Evolutionary conservation across 148 eudicot genomes (phyloP), one percentile per base, ranked within the genome.

Genomic region (Rhododendron ovatum): DNA sequence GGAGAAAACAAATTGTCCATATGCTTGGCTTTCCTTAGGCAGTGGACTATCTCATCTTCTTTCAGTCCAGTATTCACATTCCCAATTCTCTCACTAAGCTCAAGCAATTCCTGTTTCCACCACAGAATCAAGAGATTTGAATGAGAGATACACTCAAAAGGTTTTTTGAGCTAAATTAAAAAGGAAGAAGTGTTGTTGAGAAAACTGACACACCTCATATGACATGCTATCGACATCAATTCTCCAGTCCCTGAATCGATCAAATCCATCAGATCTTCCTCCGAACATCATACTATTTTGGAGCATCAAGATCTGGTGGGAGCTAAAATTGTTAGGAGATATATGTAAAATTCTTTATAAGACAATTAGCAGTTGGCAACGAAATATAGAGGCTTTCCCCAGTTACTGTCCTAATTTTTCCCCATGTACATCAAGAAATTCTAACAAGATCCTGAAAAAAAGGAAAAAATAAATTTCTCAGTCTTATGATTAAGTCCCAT

Each of bases 171-270:
- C 76, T 18, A 51, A 51, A 13, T 26, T 67, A 11, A 10, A 9
- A 24, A 0, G 26, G 11, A 1, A 35, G 47, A 47, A 65, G 14
- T 18, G 82, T 30, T 9, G 26, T 76, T 51, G 33, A 10, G 59
- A 89, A 83, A 28, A 75, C 43, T 24, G 8, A 6, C 35, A 47
- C 37, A 95, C 98, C 95, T 95, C 98, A 48, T 95, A 95, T 26
- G 99, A 89, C 99, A 96, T 96, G 87, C 88, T 90, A 88, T 96
- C 99, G 33, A 93, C 95, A 89, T 96, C 96, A 83, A 96, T 91
- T 91, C 99, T 92, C 95, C 88, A 90, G 80, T 91, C 93, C 63
- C 94, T 86, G 88, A 93, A 91, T 90, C 91, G 89, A 84, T 94
- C 99, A 82, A 87, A 83, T 84, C 93, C 91, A 75, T 88, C 90